Evolutionary conservation across 2,329 filamentous ascomycete genomes (phyloP).

Genomic region (Fusarium sp.): DNA sequence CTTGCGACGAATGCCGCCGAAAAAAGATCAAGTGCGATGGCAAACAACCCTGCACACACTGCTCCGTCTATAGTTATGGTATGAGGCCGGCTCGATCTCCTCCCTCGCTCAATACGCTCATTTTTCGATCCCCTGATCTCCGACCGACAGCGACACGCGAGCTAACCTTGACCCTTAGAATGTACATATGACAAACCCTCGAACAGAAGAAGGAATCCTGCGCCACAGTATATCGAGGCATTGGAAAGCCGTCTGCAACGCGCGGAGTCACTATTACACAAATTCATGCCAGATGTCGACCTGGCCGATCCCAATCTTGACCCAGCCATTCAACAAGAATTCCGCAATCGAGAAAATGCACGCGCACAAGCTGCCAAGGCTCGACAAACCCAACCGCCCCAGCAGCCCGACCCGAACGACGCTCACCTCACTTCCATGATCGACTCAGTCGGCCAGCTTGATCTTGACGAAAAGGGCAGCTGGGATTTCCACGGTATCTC

Average conservation of each 20-base stretch:
- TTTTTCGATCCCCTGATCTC: constrained; percentile 4
- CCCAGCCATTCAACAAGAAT: constrained; percentile 74
- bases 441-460: constrained; percentile 86
- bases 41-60: constrained; percentile 91
- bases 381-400: constrained; percentile 49
- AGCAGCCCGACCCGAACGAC: constrained; percentile 62
- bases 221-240: constrained; percentile 91
- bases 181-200: constrained; percentile 97
- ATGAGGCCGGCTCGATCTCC: constrained; percentile 39
- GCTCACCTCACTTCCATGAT: constrained; percentile 92
- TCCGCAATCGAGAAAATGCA: constrained; percentile 62
- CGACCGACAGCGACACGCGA: constrained; percentile 2
- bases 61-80: constrained; percentile 99
- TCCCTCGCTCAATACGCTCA: constrained; percentile 1
- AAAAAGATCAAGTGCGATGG: constrained; percentile 91
- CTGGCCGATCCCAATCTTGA: constrained; percentile 86
- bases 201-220: constrained; percentile 87
- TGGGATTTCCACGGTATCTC: constrained; percentile 97
- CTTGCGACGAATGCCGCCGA: constrained; percentile 81
- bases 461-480: constrained; percentile 87
- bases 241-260: constrained; percentile 83
- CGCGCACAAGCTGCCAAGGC: constrained; percentile 53
- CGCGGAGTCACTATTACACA: constrained; percentile 79
- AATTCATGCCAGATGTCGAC: constrained; percentile 83
- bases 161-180: constrained; percentile 60